A percentile compares a stretch with the other conserved stretches of the same genome.
Evolutionary conservation across 75 land plant species (phyloP).

Genomic region (Cunninghamia lanceolata): DNA sequence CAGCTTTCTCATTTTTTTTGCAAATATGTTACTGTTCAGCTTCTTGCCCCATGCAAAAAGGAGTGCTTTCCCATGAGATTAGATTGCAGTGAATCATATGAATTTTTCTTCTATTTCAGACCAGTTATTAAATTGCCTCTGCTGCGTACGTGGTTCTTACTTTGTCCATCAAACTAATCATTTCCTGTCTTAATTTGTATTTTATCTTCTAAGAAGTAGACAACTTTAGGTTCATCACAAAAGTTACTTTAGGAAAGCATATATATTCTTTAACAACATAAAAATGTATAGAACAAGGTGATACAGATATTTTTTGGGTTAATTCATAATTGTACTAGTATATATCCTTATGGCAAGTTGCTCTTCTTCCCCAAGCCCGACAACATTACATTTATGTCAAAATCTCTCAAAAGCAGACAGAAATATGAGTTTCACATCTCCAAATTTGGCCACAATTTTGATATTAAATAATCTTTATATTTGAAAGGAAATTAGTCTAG

Average conservation of each 20-base stretch:
- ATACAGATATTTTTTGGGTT: background rate
- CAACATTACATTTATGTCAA: too few species aligned
- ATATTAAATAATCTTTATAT: too few species aligned
- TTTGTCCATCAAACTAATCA: background rate
- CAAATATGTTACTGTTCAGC: too few species aligned
- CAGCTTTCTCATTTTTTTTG: too few species aligned
- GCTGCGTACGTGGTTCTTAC: background rate
- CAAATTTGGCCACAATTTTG: too few species aligned
- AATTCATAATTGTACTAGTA: background rate
- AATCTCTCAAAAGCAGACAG: too few species aligned
- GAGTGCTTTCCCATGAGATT: too few species aligned
- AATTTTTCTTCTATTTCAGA: too few species aligned
- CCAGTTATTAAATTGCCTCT: background rate
- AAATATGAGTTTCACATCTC: too few species aligned
- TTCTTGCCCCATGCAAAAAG: too few species aligned
- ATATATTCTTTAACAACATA: background rate
- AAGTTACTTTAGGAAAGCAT: background rate
- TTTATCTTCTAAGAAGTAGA: background rate
- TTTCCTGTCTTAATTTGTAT: background rate
- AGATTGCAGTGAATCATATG: too few species aligned
- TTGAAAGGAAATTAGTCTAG: too few species aligned
- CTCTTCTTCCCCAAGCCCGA: background rate
- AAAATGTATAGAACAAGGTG: background rate
- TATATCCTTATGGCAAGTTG: background rate
- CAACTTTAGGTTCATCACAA: background rate